Evolutionary conservation across 2,329 filamentous ascomycete genomes (phyloP).

Genomic region (Sclerotinia nivalis): DNA sequence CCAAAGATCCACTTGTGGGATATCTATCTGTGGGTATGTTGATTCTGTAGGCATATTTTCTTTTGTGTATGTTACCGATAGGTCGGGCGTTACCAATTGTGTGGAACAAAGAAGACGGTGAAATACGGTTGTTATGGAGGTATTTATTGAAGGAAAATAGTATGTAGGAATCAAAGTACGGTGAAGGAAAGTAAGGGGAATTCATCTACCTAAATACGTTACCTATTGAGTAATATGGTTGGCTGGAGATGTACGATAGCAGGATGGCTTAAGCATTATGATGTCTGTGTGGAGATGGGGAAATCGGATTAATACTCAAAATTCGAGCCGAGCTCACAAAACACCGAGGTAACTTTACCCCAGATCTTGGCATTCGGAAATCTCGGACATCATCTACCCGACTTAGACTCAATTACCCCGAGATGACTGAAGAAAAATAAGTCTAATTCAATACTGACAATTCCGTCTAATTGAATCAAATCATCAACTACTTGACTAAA

Average conservation of each 20-base stretch:
- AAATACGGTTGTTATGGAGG: neutral
- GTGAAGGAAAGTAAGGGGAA: neutral
- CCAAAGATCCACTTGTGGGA: constrained; percentile 79
- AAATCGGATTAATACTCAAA: neutral
- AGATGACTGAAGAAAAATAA: too few species aligned
- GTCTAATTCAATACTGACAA: too few species aligned
- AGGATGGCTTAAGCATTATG: neutral
- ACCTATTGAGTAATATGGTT: neutral
- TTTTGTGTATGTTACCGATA: neutral
- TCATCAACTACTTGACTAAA: neutral
- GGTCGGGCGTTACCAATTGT: neutral
- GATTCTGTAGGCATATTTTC: constrained; percentile 38
- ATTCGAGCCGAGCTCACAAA: constrained; percentile 6
- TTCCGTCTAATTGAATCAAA: neutral
- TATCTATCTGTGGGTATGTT: constrained; percentile 49
- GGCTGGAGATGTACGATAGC: neutral
- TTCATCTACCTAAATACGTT: neutral
- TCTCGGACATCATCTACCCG: neutral
- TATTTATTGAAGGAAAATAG: neutral
- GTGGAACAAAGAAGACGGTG: neutral
- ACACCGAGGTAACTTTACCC: constrained; percentile 15
- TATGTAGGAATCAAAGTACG: neutral
- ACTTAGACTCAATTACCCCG: too few species aligned
- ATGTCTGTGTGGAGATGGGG: neutral
- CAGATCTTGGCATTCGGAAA: neutral